Evolutionary conservation across 257 asterid genomes (phyloP), one percentile per base, ranked within the genome.

Genomic region (Capsicum chinense): DNA sequence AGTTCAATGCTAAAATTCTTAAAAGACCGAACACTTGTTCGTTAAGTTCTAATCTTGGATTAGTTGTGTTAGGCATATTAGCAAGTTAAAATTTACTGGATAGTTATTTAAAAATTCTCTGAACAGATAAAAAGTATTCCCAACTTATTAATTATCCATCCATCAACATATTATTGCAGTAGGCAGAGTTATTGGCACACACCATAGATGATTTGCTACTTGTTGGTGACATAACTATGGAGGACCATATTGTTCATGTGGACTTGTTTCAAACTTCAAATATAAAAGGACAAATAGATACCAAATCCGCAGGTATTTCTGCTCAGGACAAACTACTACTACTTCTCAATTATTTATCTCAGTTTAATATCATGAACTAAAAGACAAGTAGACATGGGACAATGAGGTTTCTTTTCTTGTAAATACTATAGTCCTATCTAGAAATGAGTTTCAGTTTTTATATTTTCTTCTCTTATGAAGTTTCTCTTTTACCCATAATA

Each of bases 181-280:
- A 62, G 83, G 15, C 74, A 71, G 21, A 71, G 39, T 82, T 86
- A 84, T 73, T 85, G 85, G 89, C 85, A 87, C 56, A 37, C 42
- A 59, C 79, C 52, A 74, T 16, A 84, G 57, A 39, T 83, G 83
- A 56, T 60, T 60, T 78, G 64, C 26, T 26, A 26, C 26, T 26
- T 26, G 26, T 48, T 54, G 33, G 33, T 84, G 89, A 80, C 85
- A 39, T 80, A 33, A 58, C 83, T 0, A 26, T 48, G 54, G 76
- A 70, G 35, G 48, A 58, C 71, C 60, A 21, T 73, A 74, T 19
- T n/a, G 48, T 21, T 56, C 47, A 50, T 54, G 21, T 21, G 54
- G 14, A 64, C 63, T 76, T 81, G 87, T 69, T 84, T 84, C 86
- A 86, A 56, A 83, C 82, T 78, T 54, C 82, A 78, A 78, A 52